Conservation (phyloP, 345 rosid species). For the Isatis tinctoria region DNA sequence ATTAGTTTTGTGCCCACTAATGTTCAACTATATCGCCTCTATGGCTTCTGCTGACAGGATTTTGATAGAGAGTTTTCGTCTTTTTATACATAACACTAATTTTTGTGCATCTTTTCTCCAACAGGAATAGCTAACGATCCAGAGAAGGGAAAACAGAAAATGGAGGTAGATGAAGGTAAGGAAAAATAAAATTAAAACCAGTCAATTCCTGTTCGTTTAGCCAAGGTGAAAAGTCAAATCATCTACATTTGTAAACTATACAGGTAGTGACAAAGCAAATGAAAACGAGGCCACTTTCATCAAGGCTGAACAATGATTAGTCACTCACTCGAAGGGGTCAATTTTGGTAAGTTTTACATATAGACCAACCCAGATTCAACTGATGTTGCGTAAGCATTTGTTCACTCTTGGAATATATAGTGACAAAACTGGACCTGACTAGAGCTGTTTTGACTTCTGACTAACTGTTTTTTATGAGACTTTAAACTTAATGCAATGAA, state of each 20-base stretch:
- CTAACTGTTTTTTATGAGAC: not conserved
- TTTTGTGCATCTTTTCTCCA: too few species aligned
- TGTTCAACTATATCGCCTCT: not conserved
- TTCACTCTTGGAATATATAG: constrained; percentile 10
- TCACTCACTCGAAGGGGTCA: constrained; percentile 15
- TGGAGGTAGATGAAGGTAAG: constrained; percentile 13
- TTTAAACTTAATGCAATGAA: constrained; percentile 2
- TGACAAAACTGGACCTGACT: constrained; percentile 12
- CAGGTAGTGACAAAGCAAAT: constrained; percentile 36
- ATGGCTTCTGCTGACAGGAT: not conserved
- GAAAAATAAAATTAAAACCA: not conserved
- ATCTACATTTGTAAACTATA: constrained; percentile 2
- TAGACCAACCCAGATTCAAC: constrained; percentile 8
- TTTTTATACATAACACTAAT: too few species aligned
- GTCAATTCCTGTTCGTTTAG: not conserved
- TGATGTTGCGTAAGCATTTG: constrained; percentile 20
- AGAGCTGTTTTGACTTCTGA: not conserved
- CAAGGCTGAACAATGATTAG: constrained; percentile 48
- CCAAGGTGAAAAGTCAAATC: not conserved
- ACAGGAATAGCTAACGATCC: constrained; percentile 11
- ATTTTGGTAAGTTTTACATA: constrained; percentile 33
- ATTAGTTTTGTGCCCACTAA: not conserved
- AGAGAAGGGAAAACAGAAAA: constrained; percentile 24
- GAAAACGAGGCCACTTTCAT: constrained; percentile 40
- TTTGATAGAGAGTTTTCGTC: not conserved